Conservation (phyloP, 805 yeast genomes). For the Saccharomycopsis schoenii region DNA sequence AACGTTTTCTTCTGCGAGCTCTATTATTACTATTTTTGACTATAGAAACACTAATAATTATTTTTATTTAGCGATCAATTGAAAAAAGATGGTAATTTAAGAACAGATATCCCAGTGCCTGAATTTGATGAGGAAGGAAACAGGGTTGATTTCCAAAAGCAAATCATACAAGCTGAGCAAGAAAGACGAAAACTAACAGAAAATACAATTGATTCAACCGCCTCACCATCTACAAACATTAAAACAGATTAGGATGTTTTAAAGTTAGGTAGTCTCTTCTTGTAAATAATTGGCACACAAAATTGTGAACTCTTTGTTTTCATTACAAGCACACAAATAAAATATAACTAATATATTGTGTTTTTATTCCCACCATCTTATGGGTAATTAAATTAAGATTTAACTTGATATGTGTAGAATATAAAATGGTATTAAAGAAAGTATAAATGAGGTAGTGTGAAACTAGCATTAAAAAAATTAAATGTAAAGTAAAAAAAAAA, state of each 20-base stretch:
- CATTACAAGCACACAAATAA: too few species aligned
- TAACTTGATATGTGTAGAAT: background rate
- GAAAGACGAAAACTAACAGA: background rate
- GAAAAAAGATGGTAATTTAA: conserved; percentile 52
- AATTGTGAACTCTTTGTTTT: too few species aligned
- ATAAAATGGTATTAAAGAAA: background rate
- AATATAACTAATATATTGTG: too few species aligned
- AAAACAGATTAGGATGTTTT: background rate
- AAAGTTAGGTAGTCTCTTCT: background rate
- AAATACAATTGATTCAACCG: background rate
- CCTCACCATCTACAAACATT: background rate
- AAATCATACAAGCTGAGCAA: background rate
- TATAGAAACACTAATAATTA: background rate
- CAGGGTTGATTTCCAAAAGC: conserved; percentile 19
- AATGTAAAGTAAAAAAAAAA: background rate
- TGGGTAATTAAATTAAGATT: background rate
- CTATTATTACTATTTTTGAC: background rate
- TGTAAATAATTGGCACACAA: background rate
- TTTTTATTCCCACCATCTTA: too few species aligned
- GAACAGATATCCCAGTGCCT: conserved; percentile 50
- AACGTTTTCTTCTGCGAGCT: background rate
- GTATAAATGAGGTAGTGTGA: background rate
- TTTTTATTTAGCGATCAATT: conserved; percentile 43
- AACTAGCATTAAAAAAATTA: background rate
- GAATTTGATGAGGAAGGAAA: conserved; percentile 39